Conservation (phyloP, 192 early-diverging fungal genomes). For the Coemansia sp. region DNA sequence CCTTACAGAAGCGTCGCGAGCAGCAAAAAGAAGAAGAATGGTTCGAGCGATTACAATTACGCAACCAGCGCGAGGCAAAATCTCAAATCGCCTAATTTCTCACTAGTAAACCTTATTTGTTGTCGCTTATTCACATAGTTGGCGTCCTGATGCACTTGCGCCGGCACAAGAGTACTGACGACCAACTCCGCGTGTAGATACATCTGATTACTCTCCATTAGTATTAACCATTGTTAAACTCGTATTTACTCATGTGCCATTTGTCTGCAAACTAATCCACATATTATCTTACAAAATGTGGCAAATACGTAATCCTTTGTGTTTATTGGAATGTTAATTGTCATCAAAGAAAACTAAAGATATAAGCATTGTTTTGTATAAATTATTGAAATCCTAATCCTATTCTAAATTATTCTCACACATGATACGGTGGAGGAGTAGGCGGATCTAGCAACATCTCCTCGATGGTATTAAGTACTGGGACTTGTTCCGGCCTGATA, state of each 20-base stretch:
- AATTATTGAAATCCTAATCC: neutral
- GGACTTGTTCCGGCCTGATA: no score
- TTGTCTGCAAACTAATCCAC: no score
- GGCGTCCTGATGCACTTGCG: neutral
- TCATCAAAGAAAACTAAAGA: neutral
- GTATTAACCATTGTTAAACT: constrained; percentile 1
- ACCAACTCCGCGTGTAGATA: neutral
- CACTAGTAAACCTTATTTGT: neutral
- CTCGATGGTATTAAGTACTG: no score
- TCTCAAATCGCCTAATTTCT: neutral
- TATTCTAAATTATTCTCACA: neutral
- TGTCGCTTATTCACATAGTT: neutral
- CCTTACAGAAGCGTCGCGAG: constrained; percentile 29
- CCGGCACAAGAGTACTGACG: neutral
- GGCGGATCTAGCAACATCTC: neutral
- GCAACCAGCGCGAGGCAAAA: constrained; percentile 4
- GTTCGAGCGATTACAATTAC: constrained; percentile 11
- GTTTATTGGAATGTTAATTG: neutral
- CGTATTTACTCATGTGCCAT: neutral
- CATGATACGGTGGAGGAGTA: neutral
- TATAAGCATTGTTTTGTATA: neutral
- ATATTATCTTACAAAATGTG: neutral
- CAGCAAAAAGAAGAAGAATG: constrained; percentile 30
- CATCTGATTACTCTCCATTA: neutral
- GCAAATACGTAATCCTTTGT: neutral